Evolutionary conservation across 306 rosid species (phyloP).

Genomic region (Hippophae gyantsensis): DNA sequence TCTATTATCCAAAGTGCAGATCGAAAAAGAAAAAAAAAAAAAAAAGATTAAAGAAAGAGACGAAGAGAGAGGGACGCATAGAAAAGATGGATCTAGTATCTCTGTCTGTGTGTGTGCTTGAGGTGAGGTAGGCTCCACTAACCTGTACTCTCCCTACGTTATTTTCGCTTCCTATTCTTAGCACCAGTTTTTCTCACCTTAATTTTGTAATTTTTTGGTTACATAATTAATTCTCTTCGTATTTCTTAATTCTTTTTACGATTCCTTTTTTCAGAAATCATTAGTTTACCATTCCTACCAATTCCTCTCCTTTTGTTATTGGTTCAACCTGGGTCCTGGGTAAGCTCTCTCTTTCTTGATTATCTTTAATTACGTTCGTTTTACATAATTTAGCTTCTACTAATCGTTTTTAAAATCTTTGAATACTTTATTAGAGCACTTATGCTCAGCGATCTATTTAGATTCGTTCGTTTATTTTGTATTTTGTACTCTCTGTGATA

Average conservation of each 20-base stretch:
- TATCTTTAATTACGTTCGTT: no score
- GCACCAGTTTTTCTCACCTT: conserved; percentile 29
- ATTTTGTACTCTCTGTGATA: no score
- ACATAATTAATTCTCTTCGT: background rate
- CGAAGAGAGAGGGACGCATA: conserved; percentile 8
- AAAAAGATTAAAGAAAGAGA: background rate
- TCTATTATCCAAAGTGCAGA: no score
- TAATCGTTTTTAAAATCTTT: no score
- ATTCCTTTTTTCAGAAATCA: background rate
- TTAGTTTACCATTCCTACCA: no score
- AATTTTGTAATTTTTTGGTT: conserved; percentile 9
- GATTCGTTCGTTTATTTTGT: no score
- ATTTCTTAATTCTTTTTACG: conserved; percentile 9
- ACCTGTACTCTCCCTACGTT: conserved; percentile 22
- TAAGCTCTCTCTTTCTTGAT: no score
- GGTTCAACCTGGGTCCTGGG: background rate
- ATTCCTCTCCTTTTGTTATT: conserved; percentile 7
- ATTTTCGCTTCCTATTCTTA: conserved; percentile 34
- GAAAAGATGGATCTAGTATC: conserved; percentile 34
- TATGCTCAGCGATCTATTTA: no score
- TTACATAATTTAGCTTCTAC: no score
- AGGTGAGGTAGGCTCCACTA: conserved; percentile 52
- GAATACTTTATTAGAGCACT: no score
- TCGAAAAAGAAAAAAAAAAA: background rate
- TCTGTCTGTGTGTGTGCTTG: conserved; percentile 9